These are phyloP conservation scores for Neonectria punicea DNA, from an alignment of 2,329 filamentous ascomycete species.

Conservation along the genomic window DNA sequence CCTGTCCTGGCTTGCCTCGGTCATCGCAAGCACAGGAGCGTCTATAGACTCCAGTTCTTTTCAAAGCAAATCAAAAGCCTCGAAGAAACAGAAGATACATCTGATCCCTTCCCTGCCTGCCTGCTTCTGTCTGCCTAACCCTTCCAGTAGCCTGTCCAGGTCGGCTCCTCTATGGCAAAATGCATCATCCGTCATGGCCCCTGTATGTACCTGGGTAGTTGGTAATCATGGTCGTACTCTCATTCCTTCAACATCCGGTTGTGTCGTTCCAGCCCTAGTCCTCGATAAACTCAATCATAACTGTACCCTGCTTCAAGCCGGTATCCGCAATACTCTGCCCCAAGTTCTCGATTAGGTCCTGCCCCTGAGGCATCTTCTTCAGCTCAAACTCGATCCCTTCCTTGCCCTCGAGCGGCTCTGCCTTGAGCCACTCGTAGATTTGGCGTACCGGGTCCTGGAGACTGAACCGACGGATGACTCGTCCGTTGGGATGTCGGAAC, in stretches of 20 bases:
- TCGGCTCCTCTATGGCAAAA: conserved; percentile 21
- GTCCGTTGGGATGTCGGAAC: conserved; percentile 85
- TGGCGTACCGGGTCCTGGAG: conserved; percentile 80
- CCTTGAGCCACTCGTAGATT: conserved; percentile 97
- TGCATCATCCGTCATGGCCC: conserved; percentile 11
- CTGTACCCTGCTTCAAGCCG: conserved; percentile 89
- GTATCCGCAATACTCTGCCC: conserved; percentile 81
- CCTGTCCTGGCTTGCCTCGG: conserved; percentile 5
- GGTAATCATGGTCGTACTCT: not conserved
- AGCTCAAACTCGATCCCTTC: conserved; percentile 85
- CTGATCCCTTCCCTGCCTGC: conserved; percentile 12
- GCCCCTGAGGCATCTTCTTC: conserved; percentile 79
- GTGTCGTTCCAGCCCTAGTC: conserved; percentile 47
- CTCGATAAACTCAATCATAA: conserved; percentile 93
- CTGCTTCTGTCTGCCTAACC: conserved; percentile 2
- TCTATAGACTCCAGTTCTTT: conserved; percentile 22
- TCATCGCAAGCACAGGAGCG: conserved; percentile 16
- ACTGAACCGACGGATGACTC: conserved; percentile 87
- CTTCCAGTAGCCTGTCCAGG: conserved; percentile 4
- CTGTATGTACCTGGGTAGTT: conserved; percentile 17
- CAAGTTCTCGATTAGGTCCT: conserved; percentile 82
- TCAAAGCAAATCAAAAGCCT: conserved; percentile 6
- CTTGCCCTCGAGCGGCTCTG: conserved; percentile 83
- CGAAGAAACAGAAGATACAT: conserved; percentile 6
- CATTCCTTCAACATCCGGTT: conserved; percentile 3